Evolutionary conservation across 129 eudicot species (phyloP).

Genomic region (Pulicaria dysenterica): DNA sequence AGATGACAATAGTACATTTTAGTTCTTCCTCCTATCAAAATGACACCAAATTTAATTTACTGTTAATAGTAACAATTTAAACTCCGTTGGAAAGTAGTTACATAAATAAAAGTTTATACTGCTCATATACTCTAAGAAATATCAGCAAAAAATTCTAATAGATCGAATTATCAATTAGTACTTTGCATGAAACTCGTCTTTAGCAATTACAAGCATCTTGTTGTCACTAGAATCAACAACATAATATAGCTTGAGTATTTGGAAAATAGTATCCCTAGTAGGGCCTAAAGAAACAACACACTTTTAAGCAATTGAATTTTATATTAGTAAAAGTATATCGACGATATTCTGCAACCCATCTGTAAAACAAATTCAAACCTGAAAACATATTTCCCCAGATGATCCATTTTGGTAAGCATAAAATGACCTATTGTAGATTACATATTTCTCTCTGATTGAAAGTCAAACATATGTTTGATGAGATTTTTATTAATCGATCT

Average conservation of each 20-base stretch:
- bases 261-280: slow-evolving; percentile 87
- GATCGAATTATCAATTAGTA: too few relatives aligned
- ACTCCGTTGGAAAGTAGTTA: too few relatives aligned
- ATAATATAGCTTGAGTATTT: slow-evolving; percentile 79
- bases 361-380: too few relatives aligned
- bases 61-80: background rate
- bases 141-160: slow-evolving; percentile 45
- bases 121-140: background rate
- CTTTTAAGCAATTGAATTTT: background rate
- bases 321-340: background rate
- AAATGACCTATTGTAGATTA: too few relatives aligned
- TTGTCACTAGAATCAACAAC: slow-evolving; percentile 92
- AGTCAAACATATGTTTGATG: too few relatives aligned
- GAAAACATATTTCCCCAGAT: too few relatives aligned
- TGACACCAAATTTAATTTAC: background rate
- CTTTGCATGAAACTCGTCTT: slow-evolving; percentile 40
- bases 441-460: too few relatives aligned
- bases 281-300: slow-evolving; percentile 50
- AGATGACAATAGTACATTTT: too few relatives aligned
- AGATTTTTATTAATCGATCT: too few relatives aligned
- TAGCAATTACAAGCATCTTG: slow-evolving; percentile 70
- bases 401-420: too few relatives aligned
- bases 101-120: background rate
- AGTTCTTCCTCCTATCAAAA: slow-evolving; percentile 66
- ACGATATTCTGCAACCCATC: background rate